Evolutionary conservation across 495 filamentous ascomycete genomes (phyloP).

Genomic region (Jackrogersella minutella): DNA sequence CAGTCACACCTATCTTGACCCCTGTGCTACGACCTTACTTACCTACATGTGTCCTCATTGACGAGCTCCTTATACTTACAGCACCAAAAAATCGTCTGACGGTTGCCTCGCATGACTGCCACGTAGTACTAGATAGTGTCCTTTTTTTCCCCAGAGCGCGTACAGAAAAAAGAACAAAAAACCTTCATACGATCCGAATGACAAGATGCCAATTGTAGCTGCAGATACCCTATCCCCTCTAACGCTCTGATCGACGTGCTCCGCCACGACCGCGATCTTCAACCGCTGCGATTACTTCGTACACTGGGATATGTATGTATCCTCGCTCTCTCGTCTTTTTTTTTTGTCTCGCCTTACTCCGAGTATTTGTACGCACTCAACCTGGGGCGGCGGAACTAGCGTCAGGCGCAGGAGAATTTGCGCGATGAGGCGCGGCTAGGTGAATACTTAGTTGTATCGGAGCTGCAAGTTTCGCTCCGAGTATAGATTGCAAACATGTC

Average conservation of each 20-base stretch:
- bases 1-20: slow-evolving; percentile 19
- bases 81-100: slow-evolving; percentile 24
- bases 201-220: slow-evolving; percentile 37
- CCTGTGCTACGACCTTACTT: slow-evolving; percentile 11
- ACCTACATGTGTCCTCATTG: slow-evolving; percentile 14
- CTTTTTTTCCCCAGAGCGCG: slow-evolving; percentile 15
- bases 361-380: slow-evolving; percentile 5
- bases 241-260: slow-evolving; percentile 31
- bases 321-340: slow-evolving; percentile 1
- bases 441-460: slow-evolving; percentile 27
- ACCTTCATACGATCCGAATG: slow-evolving; percentile 26
- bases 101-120: slow-evolving; percentile 34
- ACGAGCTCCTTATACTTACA: slow-evolving; percentile 14
- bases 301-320: slow-evolving; percentile 27
- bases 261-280: slow-evolving; percentile 28
- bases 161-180: too few relatives aligned
- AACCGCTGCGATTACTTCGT: slow-evolving; percentile 14
- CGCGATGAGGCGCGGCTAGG: slow-evolving; percentile 33
- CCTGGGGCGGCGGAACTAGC: not conserved
- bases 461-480: slow-evolving; percentile 35
- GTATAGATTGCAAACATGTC: slow-evolving; percentile 30
- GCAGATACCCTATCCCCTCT: slow-evolving; percentile 32
- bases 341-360: slow-evolving; percentile 15
- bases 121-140: slow-evolving; percentile 33
- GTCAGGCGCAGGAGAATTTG: slow-evolving; percentile 2